Base-by-base conservation (phyloP, 2,329 filamentous ascomycete species). In the Alternaria gansuensis region DNA sequence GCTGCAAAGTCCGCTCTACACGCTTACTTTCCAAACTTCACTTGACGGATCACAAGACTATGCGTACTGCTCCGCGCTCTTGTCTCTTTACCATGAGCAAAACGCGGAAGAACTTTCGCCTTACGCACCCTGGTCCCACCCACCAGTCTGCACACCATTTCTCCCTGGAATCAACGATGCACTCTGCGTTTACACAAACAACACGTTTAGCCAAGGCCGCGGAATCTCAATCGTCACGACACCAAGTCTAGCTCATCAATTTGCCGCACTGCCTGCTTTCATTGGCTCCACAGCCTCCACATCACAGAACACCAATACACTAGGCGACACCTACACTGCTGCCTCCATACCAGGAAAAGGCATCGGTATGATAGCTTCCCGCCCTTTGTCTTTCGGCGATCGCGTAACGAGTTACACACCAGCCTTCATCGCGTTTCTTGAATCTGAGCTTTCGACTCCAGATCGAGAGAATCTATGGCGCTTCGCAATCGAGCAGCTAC, bases 181-280 rank as follows among this genome's bases (percentile, higher is more conserved):
- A 5, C 68, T 77, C 1, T 77, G 75, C 44, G 60, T 74, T 3
- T 77, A 74, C 56, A 76, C 74, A 10, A 63, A 63, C 37, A 46
- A 59, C 1, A 64, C 68, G 0, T 76, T 76, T 33, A 64, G 58
- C 33, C 41, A 63, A n/a, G 69, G 68, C 7, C 67, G 73, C 1
- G 75, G 75, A 2, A 76, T 77, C 3, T 74, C 75, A 0, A 67
- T 77, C 6, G 70, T 77, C 49, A 77, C 75, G 0, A 76, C 74
- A 0, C 74, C 73, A 11, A 40, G 31, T 1, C 43, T 76, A 29
- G 73, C 75, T 2, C 41, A 50, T 3, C 28, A 68, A 33, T 64
- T 74, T 23, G 62, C 63, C 8, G 45, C 55, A 0, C 56, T 77
- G 0, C 70, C 73, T 0, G 64, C 70, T 4, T 75, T 77, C 48